Conservation (phyloP, 345 rosid genomes). For the Nasturtium officinale region DNA sequence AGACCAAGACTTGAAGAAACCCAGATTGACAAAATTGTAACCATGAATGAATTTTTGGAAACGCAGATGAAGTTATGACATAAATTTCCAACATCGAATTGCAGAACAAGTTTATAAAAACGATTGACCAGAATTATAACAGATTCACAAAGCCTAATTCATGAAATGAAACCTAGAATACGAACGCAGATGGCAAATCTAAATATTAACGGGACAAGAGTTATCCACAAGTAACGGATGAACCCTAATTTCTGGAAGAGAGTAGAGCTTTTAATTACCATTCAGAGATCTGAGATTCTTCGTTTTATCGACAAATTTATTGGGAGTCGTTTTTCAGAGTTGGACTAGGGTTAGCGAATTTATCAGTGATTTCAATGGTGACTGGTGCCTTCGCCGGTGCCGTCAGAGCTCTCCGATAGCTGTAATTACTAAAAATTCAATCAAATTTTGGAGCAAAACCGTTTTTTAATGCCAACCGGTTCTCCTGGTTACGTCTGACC, state of each 20-base stretch:
- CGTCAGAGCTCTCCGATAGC: constrained; percentile 16
- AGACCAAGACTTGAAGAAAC: constrained; percentile 18
- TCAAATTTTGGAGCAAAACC: not conserved
- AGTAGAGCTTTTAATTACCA: constrained; percentile 19
- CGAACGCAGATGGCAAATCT: not conserved
- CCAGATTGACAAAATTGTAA: not conserved
- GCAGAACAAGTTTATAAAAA: not conserved
- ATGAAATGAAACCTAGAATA: constrained; percentile 7
- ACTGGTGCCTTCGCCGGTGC: constrained; percentile 13
- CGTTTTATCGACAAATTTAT: constrained; percentile 15
- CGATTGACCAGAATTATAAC: not conserved
- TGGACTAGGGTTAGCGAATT: constrained; percentile 2
- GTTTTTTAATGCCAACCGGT: constrained; percentile 22
- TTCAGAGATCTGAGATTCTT: constrained; percentile 17
- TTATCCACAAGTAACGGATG: constrained; percentile 1
- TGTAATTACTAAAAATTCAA: not conserved
- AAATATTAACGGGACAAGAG: not conserved
- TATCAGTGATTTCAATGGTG: not conserved
- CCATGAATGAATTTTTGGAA: not conserved
- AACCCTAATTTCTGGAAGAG: constrained; percentile 32
- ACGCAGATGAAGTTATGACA: not conserved
- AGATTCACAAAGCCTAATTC: not conserved
- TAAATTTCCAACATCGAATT: constrained; percentile 1
- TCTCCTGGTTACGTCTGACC: not conserved
- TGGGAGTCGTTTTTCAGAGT: not conserved